Evolutionary conservation across 148 eudicot genomes (phyloP).

Genomic region (Amaranthus hypochondriacus): DNA sequence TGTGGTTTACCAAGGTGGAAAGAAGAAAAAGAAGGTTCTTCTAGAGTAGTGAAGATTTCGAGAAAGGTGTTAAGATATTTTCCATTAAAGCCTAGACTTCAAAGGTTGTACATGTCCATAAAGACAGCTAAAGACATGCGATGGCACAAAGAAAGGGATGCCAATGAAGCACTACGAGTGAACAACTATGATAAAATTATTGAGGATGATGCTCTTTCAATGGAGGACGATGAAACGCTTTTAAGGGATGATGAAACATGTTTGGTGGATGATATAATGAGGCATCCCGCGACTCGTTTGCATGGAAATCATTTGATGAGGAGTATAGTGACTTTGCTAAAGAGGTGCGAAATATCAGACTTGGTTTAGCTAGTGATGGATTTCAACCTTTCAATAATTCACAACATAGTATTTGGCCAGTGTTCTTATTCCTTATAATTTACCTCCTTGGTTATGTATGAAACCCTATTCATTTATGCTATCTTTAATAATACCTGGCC

Average conservation of each 20-base stretch:
- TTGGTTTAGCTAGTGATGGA: constrained; percentile 28
- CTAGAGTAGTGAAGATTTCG: neutral
- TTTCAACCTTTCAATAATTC: constrained; percentile 24
- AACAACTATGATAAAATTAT: too few relatives aligned
- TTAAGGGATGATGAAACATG: neutral
- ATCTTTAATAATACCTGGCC: constrained; percentile 21
- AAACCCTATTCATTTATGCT: constrained; percentile 23
- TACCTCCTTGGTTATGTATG: too few relatives aligned
- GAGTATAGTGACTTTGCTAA: constrained; percentile 12
- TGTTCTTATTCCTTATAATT: too few relatives aligned
- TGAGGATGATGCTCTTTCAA: too few relatives aligned
- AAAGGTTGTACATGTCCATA: too few relatives aligned
- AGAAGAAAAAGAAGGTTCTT: neutral
- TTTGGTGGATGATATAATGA: constrained; percentile 11
- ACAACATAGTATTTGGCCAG: too few relatives aligned
- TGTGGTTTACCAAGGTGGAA: neutral
- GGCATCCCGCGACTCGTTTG: constrained; percentile 25
- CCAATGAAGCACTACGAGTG: too few relatives aligned
- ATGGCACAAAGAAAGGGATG: too few relatives aligned
- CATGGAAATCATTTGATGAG: neutral
- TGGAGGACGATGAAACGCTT: too few relatives aligned
- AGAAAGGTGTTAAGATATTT: too few relatives aligned
- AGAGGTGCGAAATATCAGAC: constrained; percentile 28
- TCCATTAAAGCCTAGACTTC: too few relatives aligned
- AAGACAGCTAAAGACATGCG: too few relatives aligned